These are phyloP conservation scores for Abrus precatorius DNA, from an alignment of 306 rosid species.

Conservation along the genomic window DNA sequence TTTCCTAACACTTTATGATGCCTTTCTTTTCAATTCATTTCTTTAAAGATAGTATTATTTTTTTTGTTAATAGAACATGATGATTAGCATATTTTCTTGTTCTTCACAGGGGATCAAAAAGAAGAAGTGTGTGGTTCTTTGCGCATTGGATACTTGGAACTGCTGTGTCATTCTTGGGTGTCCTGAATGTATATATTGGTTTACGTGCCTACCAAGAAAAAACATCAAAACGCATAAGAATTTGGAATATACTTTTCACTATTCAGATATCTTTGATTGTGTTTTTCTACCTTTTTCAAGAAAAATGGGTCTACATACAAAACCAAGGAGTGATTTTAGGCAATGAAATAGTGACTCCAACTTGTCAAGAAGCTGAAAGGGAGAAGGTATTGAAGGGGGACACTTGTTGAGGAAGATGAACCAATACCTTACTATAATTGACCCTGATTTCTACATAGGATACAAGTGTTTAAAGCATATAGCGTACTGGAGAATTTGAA, in stretches of 20 bases:
- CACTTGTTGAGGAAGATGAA: conserved; percentile 59
- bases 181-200: conserved; percentile 76
- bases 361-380: conserved; percentile 54
- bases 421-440: conserved; percentile 20
- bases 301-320: conserved; percentile 77
- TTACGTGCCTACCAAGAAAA: conserved; percentile 77
- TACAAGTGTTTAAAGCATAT: conserved; percentile 37
- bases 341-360: conserved; percentile 45
- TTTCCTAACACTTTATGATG: background rate
- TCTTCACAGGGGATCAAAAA: conserved; percentile 66
- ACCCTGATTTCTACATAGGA: conserved; percentile 17
- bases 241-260: conserved; percentile 79
- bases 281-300: conserved; percentile 89
- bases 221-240: conserved; percentile 68
- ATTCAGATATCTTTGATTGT: conserved; percentile 64
- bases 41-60: background rate
- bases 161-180: conserved; percentile 68
- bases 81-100: conserved; percentile 18
- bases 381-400: conserved; percentile 53
- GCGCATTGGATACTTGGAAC: conserved; percentile 86
- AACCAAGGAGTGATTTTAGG: conserved; percentile 69
- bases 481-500: conserved; percentile 36
- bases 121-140: conserved; percentile 81
- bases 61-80: conserved; percentile 9
- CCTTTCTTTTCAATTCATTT: conserved; percentile 14